These are phyloP conservation scores for Cadophora sp. DNA, from an alignment of 2,329 filamentous ascomycete genomes.

Conservation along the genomic window DNA sequence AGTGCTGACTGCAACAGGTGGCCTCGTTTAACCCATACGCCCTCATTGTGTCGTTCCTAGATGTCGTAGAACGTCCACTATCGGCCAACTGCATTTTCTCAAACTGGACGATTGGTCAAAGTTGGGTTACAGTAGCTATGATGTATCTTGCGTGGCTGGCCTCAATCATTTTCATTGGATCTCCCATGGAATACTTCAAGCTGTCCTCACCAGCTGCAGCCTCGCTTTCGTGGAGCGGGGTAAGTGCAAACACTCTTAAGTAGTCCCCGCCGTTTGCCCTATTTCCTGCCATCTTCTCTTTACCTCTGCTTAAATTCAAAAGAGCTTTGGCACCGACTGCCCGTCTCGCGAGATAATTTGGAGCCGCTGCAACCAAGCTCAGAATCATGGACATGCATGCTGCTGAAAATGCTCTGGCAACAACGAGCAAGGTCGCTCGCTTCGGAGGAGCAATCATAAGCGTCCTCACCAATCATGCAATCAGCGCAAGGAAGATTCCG, in stretches of 20 bases:
- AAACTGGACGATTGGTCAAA: background rate
- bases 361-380: no score
- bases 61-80: background rate
- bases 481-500: slow-evolving; percentile 17
- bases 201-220: background rate
- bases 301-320: background rate
- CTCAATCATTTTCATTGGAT: slow-evolving; percentile 6
- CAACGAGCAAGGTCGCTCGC: slow-evolving; percentile 20
- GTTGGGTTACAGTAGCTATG: background rate
- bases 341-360: background rate
- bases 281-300: background rate
- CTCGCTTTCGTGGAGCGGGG: background rate
- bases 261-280: background rate
- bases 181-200: background rate
- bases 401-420: slow-evolving; percentile 9
- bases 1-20: background rate
- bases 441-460: slow-evolving; percentile 33
- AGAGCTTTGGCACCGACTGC: background rate
- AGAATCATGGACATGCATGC: slow-evolving; percentile 27
- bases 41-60: background rate
- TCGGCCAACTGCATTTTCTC: background rate
- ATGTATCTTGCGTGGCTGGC: slow-evolving; percentile 6
- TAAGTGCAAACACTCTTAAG: background rate
- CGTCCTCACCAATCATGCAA: slow-evolving; percentile 33
- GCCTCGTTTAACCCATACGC: background rate